Evolutionary conservation across 2,329 filamentous ascomycete genomes (phyloP).

Genomic region (Fusarium sp.): DNA sequence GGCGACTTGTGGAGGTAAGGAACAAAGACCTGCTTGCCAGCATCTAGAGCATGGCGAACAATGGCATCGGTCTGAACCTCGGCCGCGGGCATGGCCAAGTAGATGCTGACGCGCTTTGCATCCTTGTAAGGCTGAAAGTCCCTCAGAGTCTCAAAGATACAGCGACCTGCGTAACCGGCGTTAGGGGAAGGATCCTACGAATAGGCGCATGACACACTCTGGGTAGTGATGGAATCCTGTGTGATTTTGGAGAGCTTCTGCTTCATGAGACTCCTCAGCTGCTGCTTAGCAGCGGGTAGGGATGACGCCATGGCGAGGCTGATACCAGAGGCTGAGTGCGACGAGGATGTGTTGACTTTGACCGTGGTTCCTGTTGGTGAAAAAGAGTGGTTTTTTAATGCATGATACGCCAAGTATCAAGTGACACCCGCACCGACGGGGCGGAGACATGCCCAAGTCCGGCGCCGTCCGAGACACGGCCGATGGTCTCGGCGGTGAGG

Average conservation of each 20-base stretch:
- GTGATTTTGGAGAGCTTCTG: conserved; percentile 69
- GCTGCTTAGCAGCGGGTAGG: conserved; percentile 77
- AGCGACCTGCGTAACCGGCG: conserved; percentile 63
- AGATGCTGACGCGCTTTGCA: conserved; percentile 83
- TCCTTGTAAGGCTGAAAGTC: conserved; percentile 78
- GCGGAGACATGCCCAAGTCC: conserved; percentile 31
- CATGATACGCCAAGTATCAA: conserved; percentile 27
- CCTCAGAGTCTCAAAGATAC: conserved; percentile 72
- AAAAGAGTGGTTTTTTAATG: conserved; percentile 17
- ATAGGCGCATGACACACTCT: conserved; percentile 66
- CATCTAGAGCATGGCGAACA: conserved; percentile 79
- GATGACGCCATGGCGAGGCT: conserved; percentile 59
- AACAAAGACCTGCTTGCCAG: conserved; percentile 88
- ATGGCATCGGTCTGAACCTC: conserved; percentile 88
- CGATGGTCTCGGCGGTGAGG: conserved; percentile 27
- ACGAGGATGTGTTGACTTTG: conserved; percentile 15
- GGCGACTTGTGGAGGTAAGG: conserved; percentile 82
- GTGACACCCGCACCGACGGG: conserved; percentile 28
- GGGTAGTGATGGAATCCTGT: conserved; percentile 69
- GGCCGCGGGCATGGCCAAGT: conserved; percentile 89
- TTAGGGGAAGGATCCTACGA: conserved; percentile 31
- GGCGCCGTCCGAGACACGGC: conserved; percentile 10
- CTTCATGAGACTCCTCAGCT: conserved; percentile 78
- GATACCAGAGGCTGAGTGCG: conserved; percentile 16
- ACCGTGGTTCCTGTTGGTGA: conserved; percentile 16